phyloP scores from a whole-genome alignment of 306 rosid genomes.

The Prinsepia uniflora region DNA sequence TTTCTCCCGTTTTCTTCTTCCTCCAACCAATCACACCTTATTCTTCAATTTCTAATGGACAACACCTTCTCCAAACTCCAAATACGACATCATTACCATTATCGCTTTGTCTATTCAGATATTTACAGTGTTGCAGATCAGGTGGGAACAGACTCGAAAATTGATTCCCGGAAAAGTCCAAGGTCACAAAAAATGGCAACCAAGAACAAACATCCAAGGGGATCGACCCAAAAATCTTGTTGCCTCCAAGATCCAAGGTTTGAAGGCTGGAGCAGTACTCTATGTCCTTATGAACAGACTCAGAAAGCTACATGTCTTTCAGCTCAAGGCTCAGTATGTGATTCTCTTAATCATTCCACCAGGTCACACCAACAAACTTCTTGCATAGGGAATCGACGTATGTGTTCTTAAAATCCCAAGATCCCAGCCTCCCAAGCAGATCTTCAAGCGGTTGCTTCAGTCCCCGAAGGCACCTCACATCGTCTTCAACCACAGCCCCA shows the following conservation, averaged over 20 bases:
- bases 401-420: slow-evolving; percentile 61
- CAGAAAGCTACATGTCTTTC: slow-evolving; percentile 46
- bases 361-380: slow-evolving; percentile 49
- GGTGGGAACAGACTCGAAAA: slow-evolving; percentile 55
- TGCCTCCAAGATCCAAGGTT: slow-evolving; percentile 60
- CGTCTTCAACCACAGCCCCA: slow-evolving; percentile 41
- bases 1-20: no score
- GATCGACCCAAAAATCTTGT: slow-evolving; percentile 45
- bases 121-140: slow-evolving; percentile 48
- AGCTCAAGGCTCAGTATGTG: slow-evolving; percentile 54
- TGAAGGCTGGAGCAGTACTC: slow-evolving; percentile 58
- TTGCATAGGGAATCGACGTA: slow-evolving; percentile 57
- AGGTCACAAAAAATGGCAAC: slow-evolving; percentile 56
- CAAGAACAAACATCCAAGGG: slow-evolving; percentile 60
- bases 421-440: slow-evolving; percentile 25
- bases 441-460: slow-evolving; percentile 36
- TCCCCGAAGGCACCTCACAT: slow-evolving; percentile 55
- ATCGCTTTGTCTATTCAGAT: slow-evolving; percentile 59
- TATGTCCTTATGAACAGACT: slow-evolving; percentile 47
- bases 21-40: no score
- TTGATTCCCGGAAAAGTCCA: slow-evolving; percentile 60
- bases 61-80: no score
- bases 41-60: no score
- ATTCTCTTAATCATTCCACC: slow-evolving; percentile 80
- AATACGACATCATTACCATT: no score